Percentiles rank a stretch among this genome's conserved stretches.
These are phyloP conservation scores for Corinectria fuckeliana DNA, from an alignment of 2,329 filamentous ascomycete species.

Conservation along the genomic window DNA sequence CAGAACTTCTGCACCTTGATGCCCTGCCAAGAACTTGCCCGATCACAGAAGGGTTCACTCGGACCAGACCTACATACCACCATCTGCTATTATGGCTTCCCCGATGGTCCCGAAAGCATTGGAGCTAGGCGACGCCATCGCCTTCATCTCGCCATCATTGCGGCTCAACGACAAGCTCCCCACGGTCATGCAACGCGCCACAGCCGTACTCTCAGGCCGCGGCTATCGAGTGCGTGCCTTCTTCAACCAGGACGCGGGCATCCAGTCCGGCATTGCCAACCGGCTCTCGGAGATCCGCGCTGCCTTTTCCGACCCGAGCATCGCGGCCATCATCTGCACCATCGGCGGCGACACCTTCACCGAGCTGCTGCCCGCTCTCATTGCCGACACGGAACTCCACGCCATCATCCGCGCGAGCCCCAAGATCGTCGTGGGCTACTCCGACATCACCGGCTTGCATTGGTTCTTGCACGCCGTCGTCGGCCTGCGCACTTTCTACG, in stretches of 20 bases:
- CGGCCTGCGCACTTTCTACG: slow-evolving; percentile 53
- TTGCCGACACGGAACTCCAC: slow-evolving; percentile 46
- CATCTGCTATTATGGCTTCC: slow-evolving; percentile 18
- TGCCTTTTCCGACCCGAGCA: slow-evolving; percentile 45
- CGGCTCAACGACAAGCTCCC: slow-evolving; percentile 44
- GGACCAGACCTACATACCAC: neutral
- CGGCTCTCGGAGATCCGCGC: slow-evolving; percentile 47
- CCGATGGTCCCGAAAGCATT: slow-evolving; percentile 38
- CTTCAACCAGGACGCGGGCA: slow-evolving; percentile 39
- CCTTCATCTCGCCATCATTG: slow-evolving; percentile 48
- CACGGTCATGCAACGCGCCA: slow-evolving; percentile 40
- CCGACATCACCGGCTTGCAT: slow-evolving; percentile 51
- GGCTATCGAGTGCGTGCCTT: slow-evolving; percentile 46
- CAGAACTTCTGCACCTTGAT: too few relatives aligned
- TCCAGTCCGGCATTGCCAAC: slow-evolving; percentile 44
- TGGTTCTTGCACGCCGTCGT: slow-evolving; percentile 48
- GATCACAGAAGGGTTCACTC: neutral
- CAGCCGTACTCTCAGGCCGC: slow-evolving; percentile 35
- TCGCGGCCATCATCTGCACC: slow-evolving; percentile 48
- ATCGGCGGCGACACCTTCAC: slow-evolving; percentile 48
- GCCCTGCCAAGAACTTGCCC: neutral
- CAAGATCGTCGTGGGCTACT: slow-evolving; percentile 51
- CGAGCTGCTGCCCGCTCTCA: slow-evolving; percentile 47
- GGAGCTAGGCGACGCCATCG: slow-evolving; percentile 46
- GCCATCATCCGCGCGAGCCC: slow-evolving; percentile 43